Conservation (phyloP, 2,329 filamentous ascomycete species). For the Emmonsia crescens region DNA sequence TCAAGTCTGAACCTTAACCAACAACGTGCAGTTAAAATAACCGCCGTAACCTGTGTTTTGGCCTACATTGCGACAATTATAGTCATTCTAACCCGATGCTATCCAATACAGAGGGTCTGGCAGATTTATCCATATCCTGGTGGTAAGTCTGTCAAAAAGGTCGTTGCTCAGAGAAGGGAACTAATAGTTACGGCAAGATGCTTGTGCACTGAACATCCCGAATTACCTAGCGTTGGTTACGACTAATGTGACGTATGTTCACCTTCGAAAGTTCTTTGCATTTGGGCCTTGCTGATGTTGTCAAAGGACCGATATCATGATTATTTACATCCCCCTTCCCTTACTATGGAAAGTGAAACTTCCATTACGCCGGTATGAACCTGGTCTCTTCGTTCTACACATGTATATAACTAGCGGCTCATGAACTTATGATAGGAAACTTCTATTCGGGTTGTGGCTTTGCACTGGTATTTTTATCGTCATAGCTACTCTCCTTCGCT, state of each 20-base stretch:
- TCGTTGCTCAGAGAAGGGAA: not conserved
- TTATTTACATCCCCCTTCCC: slow-evolving; percentile 33
- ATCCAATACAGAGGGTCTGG: slow-evolving; percentile 31
- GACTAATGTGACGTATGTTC: slow-evolving; percentile 27
- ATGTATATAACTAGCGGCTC: not conserved
- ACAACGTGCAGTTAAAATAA: slow-evolving; percentile 30
- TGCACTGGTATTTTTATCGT: slow-evolving; percentile 38
- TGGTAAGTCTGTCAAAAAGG: slow-evolving; percentile 15
- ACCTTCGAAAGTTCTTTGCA: not conserved
- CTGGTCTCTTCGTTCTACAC: not conserved
- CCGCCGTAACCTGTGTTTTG: slow-evolving; percentile 19
- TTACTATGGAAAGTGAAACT: slow-evolving; percentile 33
- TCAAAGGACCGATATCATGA: slow-evolving; percentile 29
- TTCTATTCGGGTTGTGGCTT: slow-evolving; percentile 31
- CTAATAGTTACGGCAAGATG: slow-evolving; percentile 15
- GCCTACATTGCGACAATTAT: slow-evolving; percentile 27
- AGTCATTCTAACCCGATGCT: slow-evolving; percentile 29
- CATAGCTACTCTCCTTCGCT: slow-evolving; percentile 33
- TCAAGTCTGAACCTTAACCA: slow-evolving; percentile 27
- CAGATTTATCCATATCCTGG: slow-evolving; percentile 34
- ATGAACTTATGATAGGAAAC: slow-evolving; percentile 19
- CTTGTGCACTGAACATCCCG: slow-evolving; percentile 27
- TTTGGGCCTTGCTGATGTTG: not conserved
- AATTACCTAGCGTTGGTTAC: slow-evolving; percentile 30
- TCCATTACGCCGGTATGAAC: slow-evolving; percentile 20